Conservation (phyloP, 768 basidiomycete genomes). For the Leccinum fibrillosum region DNA sequence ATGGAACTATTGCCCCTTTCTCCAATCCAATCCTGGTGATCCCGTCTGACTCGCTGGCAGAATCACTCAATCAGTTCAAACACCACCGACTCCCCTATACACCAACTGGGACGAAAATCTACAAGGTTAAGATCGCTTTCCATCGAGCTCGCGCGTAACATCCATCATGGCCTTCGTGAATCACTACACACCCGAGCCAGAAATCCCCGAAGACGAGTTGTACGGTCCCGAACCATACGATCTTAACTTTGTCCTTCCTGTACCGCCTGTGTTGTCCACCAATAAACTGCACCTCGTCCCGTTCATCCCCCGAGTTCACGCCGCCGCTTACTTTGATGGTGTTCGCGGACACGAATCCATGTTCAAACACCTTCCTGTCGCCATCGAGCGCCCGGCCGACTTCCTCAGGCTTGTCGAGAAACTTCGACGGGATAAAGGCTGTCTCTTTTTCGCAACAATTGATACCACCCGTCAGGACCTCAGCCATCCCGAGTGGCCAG, state of each 20-base stretch:
- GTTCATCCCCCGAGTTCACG: conserved; percentile 22
- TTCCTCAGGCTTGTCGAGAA: conserved; percentile 13
- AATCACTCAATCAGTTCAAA: too few relatives aligned
- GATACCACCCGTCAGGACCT: conserved; percentile 36
- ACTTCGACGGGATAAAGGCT: neutral
- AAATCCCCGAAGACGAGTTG: conserved; percentile 13
- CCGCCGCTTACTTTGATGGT: conserved; percentile 14
- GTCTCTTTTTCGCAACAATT: conserved; percentile 36
- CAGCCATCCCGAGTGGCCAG: conserved; percentile 26
- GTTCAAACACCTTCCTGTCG: conserved; percentile 7
- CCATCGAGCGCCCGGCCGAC: conserved; percentile 9
- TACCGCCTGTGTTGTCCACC: conserved; percentile 12
- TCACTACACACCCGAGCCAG: conserved; percentile 10
- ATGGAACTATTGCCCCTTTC: conserved; percentile 4
- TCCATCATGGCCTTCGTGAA: conserved; percentile 22
- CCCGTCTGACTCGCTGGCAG: too few relatives aligned
- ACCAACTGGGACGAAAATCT: too few relatives aligned
- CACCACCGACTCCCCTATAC: too few relatives aligned
- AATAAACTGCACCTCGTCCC: conserved; percentile 19
- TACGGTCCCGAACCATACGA: conserved; percentile 29
- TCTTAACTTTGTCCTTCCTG: conserved; percentile 17
- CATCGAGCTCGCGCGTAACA: too few relatives aligned
- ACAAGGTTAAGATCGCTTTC: too few relatives aligned
- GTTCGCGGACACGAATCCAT: conserved; percentile 20
- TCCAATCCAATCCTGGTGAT: neutral